These are phyloP conservation scores for Kitagawia praeruptora DNA, from an alignment of 129 eudicot genomes.

Conservation along the genomic window DNA sequence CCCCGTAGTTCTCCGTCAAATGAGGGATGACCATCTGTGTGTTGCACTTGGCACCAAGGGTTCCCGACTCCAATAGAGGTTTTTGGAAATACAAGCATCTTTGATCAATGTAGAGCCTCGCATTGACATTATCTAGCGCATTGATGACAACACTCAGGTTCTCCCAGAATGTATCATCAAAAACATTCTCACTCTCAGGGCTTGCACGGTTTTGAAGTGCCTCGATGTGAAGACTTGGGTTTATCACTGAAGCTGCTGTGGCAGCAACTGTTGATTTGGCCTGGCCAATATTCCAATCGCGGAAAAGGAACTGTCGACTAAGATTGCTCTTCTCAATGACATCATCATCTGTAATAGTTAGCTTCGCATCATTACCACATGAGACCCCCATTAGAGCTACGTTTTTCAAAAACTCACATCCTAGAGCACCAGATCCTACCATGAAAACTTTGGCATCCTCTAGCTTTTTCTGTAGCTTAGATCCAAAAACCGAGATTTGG, in stretches of 20 bases:
- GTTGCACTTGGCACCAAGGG: constrained; percentile 91
- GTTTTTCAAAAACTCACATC: constrained; percentile 86
- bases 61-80: constrained; percentile 90
- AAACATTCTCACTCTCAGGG: constrained; percentile 79
- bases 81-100: constrained; percentile 89
- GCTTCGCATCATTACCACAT: constrained; percentile 61
- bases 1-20: constrained; percentile 87
- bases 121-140: constrained; percentile 85
- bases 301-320: constrained; percentile 84
- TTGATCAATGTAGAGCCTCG: constrained; percentile 85
- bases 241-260: constrained; percentile 65
- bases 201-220: constrained; percentile 91
- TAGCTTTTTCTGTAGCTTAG: constrained; percentile 71
- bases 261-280: constrained; percentile 98
- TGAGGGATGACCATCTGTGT: constrained; percentile 96
- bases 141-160: constrained; percentile 66
- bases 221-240: constrained; percentile 58
- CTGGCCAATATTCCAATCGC: constrained; percentile 96
- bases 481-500: constrained; percentile 88
- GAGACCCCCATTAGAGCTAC: constrained; percentile 88
- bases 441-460: constrained; percentile 72
- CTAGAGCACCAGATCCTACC: constrained; percentile 93
- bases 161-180: constrained; percentile 79
- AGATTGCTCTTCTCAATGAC: constrained; percentile 96
- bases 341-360: constrained; percentile 87